A percentile compares a stretch with the other conserved stretches of the same genome.
These are phyloP conservation scores for Rhizoclosmatium sp. DNA, from an alignment of 192 early-diverging fungal genomes.

Conservation along the genomic window DNA sequence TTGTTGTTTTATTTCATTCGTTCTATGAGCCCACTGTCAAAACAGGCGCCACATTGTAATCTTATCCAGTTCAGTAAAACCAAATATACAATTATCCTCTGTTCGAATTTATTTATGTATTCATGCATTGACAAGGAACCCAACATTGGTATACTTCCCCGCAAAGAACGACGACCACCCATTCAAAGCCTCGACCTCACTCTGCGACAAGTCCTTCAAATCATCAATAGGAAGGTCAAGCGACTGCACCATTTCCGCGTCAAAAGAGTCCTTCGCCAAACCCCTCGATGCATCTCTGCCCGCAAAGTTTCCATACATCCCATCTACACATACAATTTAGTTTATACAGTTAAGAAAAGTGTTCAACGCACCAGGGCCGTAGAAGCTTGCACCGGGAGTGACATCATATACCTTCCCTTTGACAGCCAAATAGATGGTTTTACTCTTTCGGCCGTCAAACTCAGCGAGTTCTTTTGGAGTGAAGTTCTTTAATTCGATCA, in stretches of 20 bases:
- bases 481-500: constrained; percentile 74
- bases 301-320: constrained; percentile 96
- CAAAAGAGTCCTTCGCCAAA: constrained; percentile 87
- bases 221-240: constrained; percentile 78
- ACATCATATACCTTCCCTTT: constrained; percentile 92
- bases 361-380: constrained; percentile 79
- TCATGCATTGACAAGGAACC: constrained; percentile 29
- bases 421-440: constrained; percentile 81
- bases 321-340: constrained; percentile 53
- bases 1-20: too few relatives aligned
- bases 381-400: constrained; percentile 79
- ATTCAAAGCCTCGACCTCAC: constrained; percentile 76
- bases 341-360: not conserved
- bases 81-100: too few relatives aligned
- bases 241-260: constrained; percentile 73
- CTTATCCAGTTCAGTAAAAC: too few relatives aligned
- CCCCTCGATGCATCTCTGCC: constrained; percentile 96
- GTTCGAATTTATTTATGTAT: not conserved
- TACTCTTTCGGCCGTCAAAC: constrained; percentile 68
- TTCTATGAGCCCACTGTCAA: too few relatives aligned
- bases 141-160: constrained; percentile 59
- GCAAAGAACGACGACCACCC: constrained; percentile 86
- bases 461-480: constrained; percentile 78
- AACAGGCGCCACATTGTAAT: too few relatives aligned
- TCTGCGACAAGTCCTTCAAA: constrained; percentile 75